Percentiles rank a stretch among this genome's conserved stretches.
These are phyloP conservation scores for Camellia oleifera DNA, from an alignment of 179 eudicot genomes.

Conservation along the genomic window DNA sequence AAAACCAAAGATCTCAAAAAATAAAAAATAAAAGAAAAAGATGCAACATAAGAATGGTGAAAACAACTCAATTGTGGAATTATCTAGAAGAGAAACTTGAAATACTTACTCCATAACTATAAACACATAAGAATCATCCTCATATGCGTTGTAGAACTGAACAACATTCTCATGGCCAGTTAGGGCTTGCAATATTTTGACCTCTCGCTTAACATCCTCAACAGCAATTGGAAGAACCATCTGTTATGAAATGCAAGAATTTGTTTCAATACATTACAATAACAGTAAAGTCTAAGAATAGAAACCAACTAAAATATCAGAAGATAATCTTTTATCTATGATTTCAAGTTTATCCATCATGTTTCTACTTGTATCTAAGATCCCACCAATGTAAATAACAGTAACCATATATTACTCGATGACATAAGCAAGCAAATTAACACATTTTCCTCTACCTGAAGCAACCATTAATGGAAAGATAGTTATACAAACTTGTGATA, in stretches of 20 bases:
- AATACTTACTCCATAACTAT: constrained; percentile 97
- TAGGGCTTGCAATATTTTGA: constrained; percentile 87
- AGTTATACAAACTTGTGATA: neutral
- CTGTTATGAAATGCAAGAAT: constrained; percentile 37
- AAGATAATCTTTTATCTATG: neutral
- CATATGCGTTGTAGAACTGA: constrained; percentile 88
- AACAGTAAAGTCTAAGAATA: neutral
- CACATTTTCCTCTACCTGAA: neutral
- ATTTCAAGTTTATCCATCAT: constrained; percentile 1
- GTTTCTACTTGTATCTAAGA: neutral
- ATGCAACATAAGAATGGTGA: neutral
- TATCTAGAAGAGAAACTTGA: neutral
- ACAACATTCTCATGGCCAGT: constrained; percentile 98
- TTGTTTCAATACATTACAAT: neutral
- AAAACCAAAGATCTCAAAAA: neutral
- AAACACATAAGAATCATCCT: constrained; percentile 88
- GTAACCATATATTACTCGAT: neutral
- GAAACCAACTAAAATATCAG: neutral
- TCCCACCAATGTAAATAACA: neutral
- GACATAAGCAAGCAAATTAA: neutral
- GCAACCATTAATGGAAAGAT: neutral
- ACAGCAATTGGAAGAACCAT: constrained; percentile 94
- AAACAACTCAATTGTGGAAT: neutral
- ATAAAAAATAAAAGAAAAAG: neutral
- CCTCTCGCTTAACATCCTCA: constrained; percentile 99